Base-by-base conservation (phyloP, 2,329 filamentous ascomycete genomes). In the Paracoccidioides brasiliensis region DNA sequence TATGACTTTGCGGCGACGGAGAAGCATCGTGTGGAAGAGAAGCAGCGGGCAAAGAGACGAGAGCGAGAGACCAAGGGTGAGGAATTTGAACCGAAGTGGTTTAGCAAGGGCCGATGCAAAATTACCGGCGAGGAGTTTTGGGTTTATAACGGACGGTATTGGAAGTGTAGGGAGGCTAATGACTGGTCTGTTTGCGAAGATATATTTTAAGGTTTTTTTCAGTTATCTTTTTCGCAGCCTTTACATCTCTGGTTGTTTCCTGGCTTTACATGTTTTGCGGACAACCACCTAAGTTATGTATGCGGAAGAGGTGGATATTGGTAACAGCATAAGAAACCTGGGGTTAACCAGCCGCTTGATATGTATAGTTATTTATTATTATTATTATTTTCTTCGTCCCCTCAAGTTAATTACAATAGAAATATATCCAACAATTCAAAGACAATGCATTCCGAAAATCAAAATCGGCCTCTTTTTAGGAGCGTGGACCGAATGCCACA, bases 11-110 rank as follows among this genome's bases (percentile, higher is more conserved):
- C 93, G 1, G 93, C 91, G 0, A 81, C 80, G 4, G 93, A 98
- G 76, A 98, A 98, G 80, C 93, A 91, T 66, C 80, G 93, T 1
- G 81, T 98, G 0, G 93, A 98, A 71, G 87, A 96, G 74, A 90
- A 84, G 60, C 93, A 98, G 76, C 79, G 93, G 57, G 83, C 84
- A 8, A 84, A 85, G 57, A 76, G 93, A 58, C 75, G 87, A 55
- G 74, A 78, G 57, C 78, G 90, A 30, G 91, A 98, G 71, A 78
- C 79, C 35, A 79, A 73, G 2, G 93, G 93, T 3, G 86, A 94
- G 59, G 84, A 91, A 58, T 97, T 93, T 66, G 71, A 73, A 43
- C 89, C 93, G 0, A 82, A 85, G 49, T 98, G 91, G 90, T 98
- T 98, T 69, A 74, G 67, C 42, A 88, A 86, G 72, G 77, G 77